Evolutionary conservation across 106 monocot species (phyloP).

Genomic region (Narthecium ossifragum): DNA sequence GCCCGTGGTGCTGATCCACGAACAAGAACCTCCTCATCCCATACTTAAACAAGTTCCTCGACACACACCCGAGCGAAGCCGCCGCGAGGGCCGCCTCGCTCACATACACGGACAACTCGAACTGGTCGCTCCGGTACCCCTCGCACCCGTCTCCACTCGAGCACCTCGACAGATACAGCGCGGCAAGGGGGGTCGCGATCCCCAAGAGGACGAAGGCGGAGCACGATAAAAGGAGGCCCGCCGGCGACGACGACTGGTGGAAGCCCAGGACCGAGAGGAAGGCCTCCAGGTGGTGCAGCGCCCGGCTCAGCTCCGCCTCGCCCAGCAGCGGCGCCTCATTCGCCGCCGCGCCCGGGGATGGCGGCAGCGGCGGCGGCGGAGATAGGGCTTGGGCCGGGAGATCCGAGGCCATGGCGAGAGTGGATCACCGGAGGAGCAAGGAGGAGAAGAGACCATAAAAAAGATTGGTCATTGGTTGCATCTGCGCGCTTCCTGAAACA

Average conservation of each 20-base stretch:
- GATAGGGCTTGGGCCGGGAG: conserved; percentile 9
- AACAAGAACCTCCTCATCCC: conserved; percentile 55
- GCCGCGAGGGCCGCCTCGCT: conserved; percentile 40
- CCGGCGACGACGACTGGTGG: conserved; percentile 6
- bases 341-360: too few relatives aligned
- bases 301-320: conserved; percentile 9
- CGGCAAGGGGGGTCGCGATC: conserved; percentile 22
- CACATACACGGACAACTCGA: conserved; percentile 30
- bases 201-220: conserved; percentile 30
- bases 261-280: conserved; percentile 38
- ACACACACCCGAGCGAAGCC: conserved; percentile 36
- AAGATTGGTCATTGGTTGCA: too few relatives aligned
- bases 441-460: too few relatives aligned
- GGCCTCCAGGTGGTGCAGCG: conserved; percentile 38
- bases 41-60: conserved; percentile 46
- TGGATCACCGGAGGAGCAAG: too few relatives aligned
- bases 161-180: conserved; percentile 18
- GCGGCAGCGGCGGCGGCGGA: too few relatives aligned
- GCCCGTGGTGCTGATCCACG: conserved; percentile 41
- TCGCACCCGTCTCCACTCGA: not conserved
- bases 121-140: conserved; percentile 32
- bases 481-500: too few relatives aligned
- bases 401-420: conserved; percentile 14
- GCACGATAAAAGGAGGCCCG: conserved; percentile 17
- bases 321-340: not conserved